Evolutionary conservation across 1,139 yeast species (phyloP).

Genomic region (Yamadazyma membranifaciens): DNA sequence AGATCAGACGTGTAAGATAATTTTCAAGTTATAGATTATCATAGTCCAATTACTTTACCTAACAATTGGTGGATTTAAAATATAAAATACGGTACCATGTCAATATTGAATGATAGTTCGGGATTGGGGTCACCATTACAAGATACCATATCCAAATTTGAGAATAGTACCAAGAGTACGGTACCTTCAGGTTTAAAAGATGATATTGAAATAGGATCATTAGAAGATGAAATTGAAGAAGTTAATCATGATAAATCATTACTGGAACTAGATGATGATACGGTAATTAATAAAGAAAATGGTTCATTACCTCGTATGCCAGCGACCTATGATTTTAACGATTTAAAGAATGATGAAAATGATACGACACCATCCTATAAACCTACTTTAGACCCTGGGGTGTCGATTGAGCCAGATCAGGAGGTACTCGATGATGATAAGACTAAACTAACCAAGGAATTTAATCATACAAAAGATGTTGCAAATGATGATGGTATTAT

Average conservation of each 20-base stretch:
- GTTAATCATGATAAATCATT: not conserved
- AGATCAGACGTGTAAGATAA: not conserved
- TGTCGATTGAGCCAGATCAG: constrained; percentile 17
- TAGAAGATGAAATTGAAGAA: not conserved
- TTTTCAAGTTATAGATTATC: not conserved
- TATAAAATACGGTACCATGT: constrained; percentile 1
- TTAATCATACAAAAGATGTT: not conserved
- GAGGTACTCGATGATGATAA: not conserved
- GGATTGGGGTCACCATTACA: constrained; percentile 16
- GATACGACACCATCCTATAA: constrained; percentile 11
- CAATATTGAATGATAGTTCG: constrained; percentile 5
- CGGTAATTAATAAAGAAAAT: constrained; percentile 1
- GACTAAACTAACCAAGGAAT: not conserved
- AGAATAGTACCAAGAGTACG: constrained; percentile 3
- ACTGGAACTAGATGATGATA: not conserved
- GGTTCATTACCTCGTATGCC: constrained; percentile 54
- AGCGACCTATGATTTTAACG: constrained; percentile 59
- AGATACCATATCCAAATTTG: constrained; percentile 17
- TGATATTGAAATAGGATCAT: constrained; percentile 8
- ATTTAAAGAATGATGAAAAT: constrained; percentile 30
- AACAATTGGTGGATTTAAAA: too few relatives aligned
- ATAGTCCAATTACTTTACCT: not conserved
- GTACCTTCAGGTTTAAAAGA: constrained; percentile 1
- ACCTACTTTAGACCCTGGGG: constrained; percentile 43
- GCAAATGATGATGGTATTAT: not conserved